Evolutionary conservation across 805 yeast species (phyloP).

Genomic region (Ogataea kodamae): DNA sequence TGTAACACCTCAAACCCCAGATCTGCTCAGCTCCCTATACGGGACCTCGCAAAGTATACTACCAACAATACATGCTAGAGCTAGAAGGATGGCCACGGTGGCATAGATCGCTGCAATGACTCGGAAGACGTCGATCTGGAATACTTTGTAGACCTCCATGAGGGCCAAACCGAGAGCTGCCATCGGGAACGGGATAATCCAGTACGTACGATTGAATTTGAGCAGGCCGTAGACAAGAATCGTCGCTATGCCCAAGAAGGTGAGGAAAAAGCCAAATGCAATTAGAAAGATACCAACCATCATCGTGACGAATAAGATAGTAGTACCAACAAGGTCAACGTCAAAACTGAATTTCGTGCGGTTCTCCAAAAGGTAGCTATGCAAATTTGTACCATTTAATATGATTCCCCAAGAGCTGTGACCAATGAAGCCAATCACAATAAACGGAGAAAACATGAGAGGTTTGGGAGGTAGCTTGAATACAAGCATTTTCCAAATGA

Average conservation of each 20-base stretch:
- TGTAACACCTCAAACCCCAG: constrained; percentile 8
- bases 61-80: constrained; percentile 36
- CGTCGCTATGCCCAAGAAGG: constrained; percentile 39
- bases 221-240: constrained; percentile 29
- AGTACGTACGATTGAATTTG: constrained; percentile 48
- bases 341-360: constrained; percentile 1
- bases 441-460: constrained; percentile 56
- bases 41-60: constrained; percentile 34
- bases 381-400: constrained; percentile 25
- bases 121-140: constrained; percentile 50
- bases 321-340: constrained; percentile 10
- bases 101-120: constrained; percentile 63
- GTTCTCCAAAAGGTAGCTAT: constrained; percentile 9
- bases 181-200: constrained; percentile 85
- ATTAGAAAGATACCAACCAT: constrained; percentile 17
- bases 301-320: constrained; percentile 13
- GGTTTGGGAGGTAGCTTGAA: constrained; percentile 54
- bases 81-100: constrained; percentile 43
- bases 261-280: constrained; percentile 34
- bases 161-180: constrained; percentile 71
- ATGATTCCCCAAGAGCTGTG: constrained; percentile 73
- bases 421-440: constrained; percentile 81
- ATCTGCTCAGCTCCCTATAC: constrained; percentile 10
- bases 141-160: constrained; percentile 44
- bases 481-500: constrained; percentile 56